phyloP scores from a whole-genome alignment of 1,284 basidiomycete species.

The Pseudozyma tsukubaensis region DNA sequence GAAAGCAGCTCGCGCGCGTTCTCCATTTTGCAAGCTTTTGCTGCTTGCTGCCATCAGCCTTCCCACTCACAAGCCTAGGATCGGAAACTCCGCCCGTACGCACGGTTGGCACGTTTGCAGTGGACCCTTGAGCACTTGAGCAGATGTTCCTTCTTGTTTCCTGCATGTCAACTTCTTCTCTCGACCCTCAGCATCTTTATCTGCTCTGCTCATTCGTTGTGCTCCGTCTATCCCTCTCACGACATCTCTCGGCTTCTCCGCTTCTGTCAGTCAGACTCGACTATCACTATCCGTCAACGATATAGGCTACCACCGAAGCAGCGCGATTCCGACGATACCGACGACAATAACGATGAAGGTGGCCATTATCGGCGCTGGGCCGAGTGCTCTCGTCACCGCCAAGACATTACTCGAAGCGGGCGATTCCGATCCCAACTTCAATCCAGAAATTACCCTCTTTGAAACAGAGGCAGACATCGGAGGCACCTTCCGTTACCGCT shows the following conservation, averaged over 20 bases:
- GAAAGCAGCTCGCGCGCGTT: too few relatives aligned
- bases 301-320: not conserved
- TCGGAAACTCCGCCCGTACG: too few relatives aligned
- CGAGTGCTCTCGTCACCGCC: slow-evolving; percentile 75
- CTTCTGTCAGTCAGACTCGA: not conserved
- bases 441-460: slow-evolving; percentile 70
- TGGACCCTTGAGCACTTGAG: too few relatives aligned
- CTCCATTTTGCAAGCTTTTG: too few relatives aligned
- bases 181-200: not conserved
- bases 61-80: too few relatives aligned
- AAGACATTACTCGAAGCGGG: slow-evolving; percentile 71
- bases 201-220: not conserved
- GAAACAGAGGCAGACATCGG: slow-evolving; percentile 76
- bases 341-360: slow-evolving; percentile 29
- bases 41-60: too few relatives aligned
- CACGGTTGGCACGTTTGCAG: too few relatives aligned
- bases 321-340: not conserved
- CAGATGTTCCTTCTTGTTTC: too few relatives aligned
- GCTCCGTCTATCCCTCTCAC: not conserved
- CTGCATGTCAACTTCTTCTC: too few relatives aligned
- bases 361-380: slow-evolving; percentile 70
- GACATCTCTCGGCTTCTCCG: not conserved
- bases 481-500: slow-evolving; percentile 73
- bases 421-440: slow-evolving; percentile 67
- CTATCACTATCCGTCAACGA: too few relatives aligned